Evolutionary conservation across 2,329 filamentous ascomycete genomes (phyloP).

Genomic region (Colletotrichum aenigma): DNA sequence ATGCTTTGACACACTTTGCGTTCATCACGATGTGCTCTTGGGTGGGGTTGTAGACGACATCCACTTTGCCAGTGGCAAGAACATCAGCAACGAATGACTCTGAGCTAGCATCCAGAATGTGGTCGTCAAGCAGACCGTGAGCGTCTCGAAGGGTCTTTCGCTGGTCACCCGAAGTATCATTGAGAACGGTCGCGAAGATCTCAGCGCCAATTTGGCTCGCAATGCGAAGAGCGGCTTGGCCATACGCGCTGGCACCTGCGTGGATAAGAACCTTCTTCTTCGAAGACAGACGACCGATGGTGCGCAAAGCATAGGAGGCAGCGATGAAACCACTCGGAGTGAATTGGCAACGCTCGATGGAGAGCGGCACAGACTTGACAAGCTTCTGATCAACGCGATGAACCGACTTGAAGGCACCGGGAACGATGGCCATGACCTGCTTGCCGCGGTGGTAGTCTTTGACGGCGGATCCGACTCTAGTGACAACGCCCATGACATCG

Average conservation of each 20-base stretch:
- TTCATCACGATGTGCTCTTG: constrained; percentile 35
- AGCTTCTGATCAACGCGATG: constrained; percentile 38
- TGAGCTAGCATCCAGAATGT: constrained; percentile 41
- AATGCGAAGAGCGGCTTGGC: constrained; percentile 47
- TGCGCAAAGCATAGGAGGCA: constrained; percentile 45
- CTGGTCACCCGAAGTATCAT: constrained; percentile 34
- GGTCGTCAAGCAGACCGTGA: constrained; percentile 35
- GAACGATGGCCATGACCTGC: constrained; percentile 44
- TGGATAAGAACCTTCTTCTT: constrained; percentile 46
- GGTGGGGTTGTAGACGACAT: constrained; percentile 45
- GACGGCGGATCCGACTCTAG: constrained; percentile 35
- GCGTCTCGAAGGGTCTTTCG: constrained; percentile 33
- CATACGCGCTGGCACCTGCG: constrained; percentile 45
- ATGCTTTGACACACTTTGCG: constrained; percentile 37
- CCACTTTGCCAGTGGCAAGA: constrained; percentile 28
- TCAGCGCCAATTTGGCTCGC: constrained; percentile 39
- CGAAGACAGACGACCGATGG: constrained; percentile 27
- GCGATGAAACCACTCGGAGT: constrained; percentile 42
- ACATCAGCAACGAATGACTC: constrained; percentile 37
- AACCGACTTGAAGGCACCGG: constrained; percentile 38
- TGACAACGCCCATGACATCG: constrained; percentile 45
- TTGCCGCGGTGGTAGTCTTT: constrained; percentile 38
- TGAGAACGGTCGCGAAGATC: constrained; percentile 46
- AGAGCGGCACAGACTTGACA: constrained; percentile 27
- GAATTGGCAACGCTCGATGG: neutral